Percentiles rank a stretch among this genome's conserved stretches.
Conservation (phyloP, 73 alveolate species). For the Tetrahymena borealis region DNA sequence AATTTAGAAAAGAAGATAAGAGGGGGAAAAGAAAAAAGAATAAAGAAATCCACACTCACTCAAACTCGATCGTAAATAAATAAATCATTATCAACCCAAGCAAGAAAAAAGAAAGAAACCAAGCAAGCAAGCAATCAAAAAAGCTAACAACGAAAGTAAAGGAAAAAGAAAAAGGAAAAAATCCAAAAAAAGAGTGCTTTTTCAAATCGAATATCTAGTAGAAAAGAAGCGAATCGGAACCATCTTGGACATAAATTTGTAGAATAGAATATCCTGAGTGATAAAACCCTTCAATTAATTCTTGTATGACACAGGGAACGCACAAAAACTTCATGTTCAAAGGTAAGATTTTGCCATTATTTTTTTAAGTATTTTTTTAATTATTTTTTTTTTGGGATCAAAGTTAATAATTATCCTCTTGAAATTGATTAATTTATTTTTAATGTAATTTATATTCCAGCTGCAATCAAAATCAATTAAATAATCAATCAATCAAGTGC, state of each 20-base stretch:
- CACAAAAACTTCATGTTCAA: neutral
- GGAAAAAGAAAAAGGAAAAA: neutral
- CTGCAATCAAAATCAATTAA: no score
- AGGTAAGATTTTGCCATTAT: neutral
- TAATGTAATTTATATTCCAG: neutral
- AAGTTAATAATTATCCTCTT: neutral
- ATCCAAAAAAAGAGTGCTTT: neutral
- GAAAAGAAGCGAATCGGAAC: neutral
- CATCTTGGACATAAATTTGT: neutral
- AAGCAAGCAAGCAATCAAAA: neutral
- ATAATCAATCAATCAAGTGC: no score
- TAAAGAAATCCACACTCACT: neutral
- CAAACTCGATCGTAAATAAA: neutral
- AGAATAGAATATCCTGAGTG: neutral
- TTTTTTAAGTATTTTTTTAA: no score
- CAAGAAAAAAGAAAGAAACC: neutral
- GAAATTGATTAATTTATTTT: neutral
- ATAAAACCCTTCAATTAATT: neutral
- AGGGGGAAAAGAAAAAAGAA: neutral
- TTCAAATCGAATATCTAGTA: neutral
- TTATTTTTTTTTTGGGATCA: neutral
- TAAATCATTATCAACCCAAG: neutral
- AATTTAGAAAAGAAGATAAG: neutral
- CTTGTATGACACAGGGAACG: conserved; percentile 3
- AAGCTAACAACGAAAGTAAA: neutral